These are phyloP conservation scores for Hypomyces rosellus DNA, from an alignment of 2,329 filamentous ascomycete species.

Conservation along the genomic window DNA sequence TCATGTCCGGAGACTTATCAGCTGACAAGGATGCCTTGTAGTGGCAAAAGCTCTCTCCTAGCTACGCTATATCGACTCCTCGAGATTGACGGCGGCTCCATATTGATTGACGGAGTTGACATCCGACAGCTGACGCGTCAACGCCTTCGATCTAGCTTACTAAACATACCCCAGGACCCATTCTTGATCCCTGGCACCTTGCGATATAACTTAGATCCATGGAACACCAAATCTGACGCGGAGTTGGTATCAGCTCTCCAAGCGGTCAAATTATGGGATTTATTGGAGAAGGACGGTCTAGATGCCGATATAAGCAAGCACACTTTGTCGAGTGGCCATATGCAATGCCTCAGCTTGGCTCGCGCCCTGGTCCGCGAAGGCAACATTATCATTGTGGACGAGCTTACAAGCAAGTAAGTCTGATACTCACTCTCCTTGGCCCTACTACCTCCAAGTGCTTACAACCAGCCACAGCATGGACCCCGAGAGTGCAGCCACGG, in stretches of 20 bases:
- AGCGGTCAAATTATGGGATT: constrained; percentile 14
- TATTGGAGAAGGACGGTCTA: constrained; percentile 12
- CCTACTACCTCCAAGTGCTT: too few species aligned
- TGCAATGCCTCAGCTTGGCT: constrained; percentile 18
- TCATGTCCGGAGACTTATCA: too few species aligned
- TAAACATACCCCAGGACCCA: constrained; percentile 45
- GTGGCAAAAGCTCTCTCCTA: constrained; percentile 36
- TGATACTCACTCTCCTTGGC: too few species aligned
- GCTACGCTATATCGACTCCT: constrained; percentile 32
- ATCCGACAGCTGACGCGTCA: constrained; percentile 31
- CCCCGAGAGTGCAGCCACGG: too few species aligned
- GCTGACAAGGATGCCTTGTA: constrained; percentile 12
- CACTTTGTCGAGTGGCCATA: constrained; percentile 17
- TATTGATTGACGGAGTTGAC: constrained; percentile 36
- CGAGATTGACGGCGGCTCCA: constrained; percentile 24
- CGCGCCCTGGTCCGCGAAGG: constrained; percentile 23
- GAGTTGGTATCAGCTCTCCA: not conserved
- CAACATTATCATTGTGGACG: constrained; percentile 32
- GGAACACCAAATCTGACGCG: not conserved
- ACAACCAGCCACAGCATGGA: too few species aligned
- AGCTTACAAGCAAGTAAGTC: constrained; percentile 24
- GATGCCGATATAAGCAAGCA: constrained; percentile 12
- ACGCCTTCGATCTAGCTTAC: constrained; percentile 37
- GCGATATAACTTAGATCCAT: constrained; percentile 33
- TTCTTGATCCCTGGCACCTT: constrained; percentile 39